phyloP scores from a whole-genome alignment of 768 basidiomycete genomes.

The Clathrus columnatus region DNA sequence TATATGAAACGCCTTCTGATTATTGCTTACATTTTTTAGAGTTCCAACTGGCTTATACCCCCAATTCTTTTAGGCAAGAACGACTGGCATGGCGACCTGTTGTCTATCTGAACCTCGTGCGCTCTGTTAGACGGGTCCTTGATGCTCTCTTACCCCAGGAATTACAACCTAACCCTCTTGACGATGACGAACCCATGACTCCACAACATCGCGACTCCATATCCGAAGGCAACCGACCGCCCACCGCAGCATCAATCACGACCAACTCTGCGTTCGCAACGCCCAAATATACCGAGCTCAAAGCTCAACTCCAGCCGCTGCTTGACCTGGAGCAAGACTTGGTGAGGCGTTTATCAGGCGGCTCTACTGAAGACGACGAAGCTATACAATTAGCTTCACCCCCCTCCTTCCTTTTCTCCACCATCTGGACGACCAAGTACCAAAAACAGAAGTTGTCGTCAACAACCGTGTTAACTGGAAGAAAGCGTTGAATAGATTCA shows the following conservation, averaged over 20 bases:
- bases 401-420: no score
- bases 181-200: slow-evolving; percentile 43
- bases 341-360: slow-evolving; percentile 55
- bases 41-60: slow-evolving; percentile 75
- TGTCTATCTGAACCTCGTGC: slow-evolving; percentile 81
- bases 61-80: slow-evolving; percentile 68
- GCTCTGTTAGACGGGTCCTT: slow-evolving; percentile 64
- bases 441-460: slow-evolving; percentile 16
- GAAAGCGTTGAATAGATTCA: slow-evolving; percentile 11
- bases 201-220: slow-evolving; percentile 43
- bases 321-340: slow-evolving; percentile 61
- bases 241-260: slow-evolving; percentile 43
- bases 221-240: slow-evolving; percentile 21
- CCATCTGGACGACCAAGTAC: no score
- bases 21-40: slow-evolving; percentile 34
- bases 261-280: slow-evolving; percentile 48
- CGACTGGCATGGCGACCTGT: slow-evolving; percentile 81
- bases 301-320: slow-evolving; percentile 52
- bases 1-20: slow-evolving; percentile 6
- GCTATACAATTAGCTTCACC: slow-evolving; percentile 44
- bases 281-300: slow-evolving; percentile 1
- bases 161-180: neutral
- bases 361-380: slow-evolving; percentile 50
- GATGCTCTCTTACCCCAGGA: slow-evolving; percentile 44
- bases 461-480: slow-evolving; percentile 14